These are phyloP conservation scores for Lepidium africanum DNA, from an alignment of 345 rosid species.

Conservation along the genomic window DNA sequence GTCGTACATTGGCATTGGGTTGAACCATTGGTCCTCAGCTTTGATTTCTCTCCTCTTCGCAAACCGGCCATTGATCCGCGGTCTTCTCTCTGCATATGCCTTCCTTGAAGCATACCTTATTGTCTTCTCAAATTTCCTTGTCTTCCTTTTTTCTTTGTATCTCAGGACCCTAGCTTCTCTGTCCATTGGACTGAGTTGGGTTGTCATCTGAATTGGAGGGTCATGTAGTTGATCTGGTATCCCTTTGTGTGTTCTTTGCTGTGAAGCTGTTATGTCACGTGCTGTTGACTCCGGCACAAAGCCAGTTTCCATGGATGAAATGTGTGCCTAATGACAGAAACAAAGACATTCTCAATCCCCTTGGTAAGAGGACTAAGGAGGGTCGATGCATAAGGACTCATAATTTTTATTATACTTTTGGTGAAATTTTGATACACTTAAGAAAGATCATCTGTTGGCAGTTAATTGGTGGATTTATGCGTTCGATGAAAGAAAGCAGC, in stretches of 20 bases:
- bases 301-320: conserved; percentile 54
- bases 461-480: neutral
- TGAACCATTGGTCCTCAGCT: conserved; percentile 54
- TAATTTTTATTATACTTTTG: neutral
- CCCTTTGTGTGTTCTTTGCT: conserved; percentile 41
- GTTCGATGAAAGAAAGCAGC: neutral
- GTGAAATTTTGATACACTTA: neutral
- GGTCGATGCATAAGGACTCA: conserved; percentile 6
- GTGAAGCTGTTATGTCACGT: conserved; percentile 45
- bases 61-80: conserved; percentile 87
- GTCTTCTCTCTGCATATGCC: conserved; percentile 93
- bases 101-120: conserved; percentile 95
- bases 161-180: conserved; percentile 88
- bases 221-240: conserved; percentile 49
- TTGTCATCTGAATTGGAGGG: conserved; percentile 44
- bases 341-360: conserved; percentile 20
- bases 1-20: conserved; percentile 40
- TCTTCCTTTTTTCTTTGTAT: conserved; percentile 92
- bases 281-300: conserved; percentile 56
- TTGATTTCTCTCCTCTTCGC: conserved; percentile 65
- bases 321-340: conserved; percentile 43
- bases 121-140: conserved; percentile 84
- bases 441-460: neutral
- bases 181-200: conserved; percentile 68
- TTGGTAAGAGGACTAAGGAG: conserved; percentile 21